phyloP scores from a whole-genome alignment of 306 rosid species.

The Pyrus communis region DNA sequence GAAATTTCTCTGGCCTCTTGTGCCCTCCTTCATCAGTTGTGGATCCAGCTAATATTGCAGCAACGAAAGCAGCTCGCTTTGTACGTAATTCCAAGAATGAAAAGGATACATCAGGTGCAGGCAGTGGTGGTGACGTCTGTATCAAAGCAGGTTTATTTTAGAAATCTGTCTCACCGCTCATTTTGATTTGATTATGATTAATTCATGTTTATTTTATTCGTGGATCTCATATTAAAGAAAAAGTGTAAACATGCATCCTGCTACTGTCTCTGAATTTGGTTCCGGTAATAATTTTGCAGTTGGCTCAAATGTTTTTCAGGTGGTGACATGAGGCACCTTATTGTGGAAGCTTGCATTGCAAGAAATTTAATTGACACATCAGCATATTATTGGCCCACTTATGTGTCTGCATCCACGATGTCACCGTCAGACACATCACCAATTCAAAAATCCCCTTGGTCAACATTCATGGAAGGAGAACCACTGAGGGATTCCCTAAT shows the following conservation, averaged over 20 bases:
- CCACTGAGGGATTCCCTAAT: constrained; percentile 46
- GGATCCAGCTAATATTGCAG: constrained; percentile 62
- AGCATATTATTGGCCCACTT: constrained; percentile 66
- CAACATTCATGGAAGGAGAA: constrained; percentile 63
- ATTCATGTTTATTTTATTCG: background rate
- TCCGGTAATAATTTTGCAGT: constrained; percentile 5
- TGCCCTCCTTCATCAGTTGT: constrained; percentile 61
- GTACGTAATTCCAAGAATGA: constrained; percentile 36
- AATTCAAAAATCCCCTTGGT: constrained; percentile 61
- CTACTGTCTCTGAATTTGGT: background rate
- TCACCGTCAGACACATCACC: constrained; percentile 37
- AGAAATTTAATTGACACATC: constrained; percentile 63
- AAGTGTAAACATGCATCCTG: background rate
- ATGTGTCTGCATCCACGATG: constrained; percentile 40
- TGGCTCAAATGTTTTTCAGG: constrained; percentile 34
- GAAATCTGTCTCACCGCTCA: constrained; percentile 4
- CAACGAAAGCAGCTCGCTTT: constrained; percentile 49
- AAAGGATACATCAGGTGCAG: constrained; percentile 34
- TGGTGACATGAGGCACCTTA: constrained; percentile 75
- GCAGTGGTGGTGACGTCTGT: constrained; percentile 31
- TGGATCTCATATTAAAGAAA: background rate
- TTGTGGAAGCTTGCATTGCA: constrained; percentile 78
- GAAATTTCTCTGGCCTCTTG: constrained; percentile 60
- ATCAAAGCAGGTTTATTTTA: constrained; percentile 39
- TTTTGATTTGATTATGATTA: background rate